A percentile compares a stretch with the other conserved stretches of the same genome.
Evolutionary conservation across 2,329 filamentous ascomycete genomes (phyloP).

Genomic region (Talaromyces sp.): DNA sequence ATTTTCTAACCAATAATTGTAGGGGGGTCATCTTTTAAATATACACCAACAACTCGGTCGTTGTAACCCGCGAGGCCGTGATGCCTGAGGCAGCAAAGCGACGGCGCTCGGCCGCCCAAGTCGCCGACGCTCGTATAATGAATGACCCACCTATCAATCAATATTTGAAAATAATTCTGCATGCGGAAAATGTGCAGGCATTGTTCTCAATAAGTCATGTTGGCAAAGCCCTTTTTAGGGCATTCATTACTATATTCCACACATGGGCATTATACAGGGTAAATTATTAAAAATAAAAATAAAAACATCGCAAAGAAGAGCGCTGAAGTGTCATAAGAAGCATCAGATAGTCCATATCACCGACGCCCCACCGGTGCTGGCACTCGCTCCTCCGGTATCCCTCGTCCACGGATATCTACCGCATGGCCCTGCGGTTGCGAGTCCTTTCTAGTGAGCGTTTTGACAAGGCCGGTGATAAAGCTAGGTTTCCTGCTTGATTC

Average conservation of each 20-base stretch:
- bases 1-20: too few relatives aligned
- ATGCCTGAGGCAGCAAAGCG: background rate
- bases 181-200: too few relatives aligned
- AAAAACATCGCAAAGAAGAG: too few relatives aligned
- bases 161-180: too few relatives aligned
- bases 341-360: background rate
- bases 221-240: too few relatives aligned
- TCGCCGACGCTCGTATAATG: background rate
- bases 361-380: constrained; percentile 21
- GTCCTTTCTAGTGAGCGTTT: background rate
- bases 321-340: too few relatives aligned
- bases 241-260: too few relatives aligned
- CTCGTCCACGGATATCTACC: constrained; percentile 3
- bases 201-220: too few relatives aligned
- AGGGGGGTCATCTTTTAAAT: background rate
- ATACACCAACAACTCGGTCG: background rate
- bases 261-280: background rate
- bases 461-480: background rate
- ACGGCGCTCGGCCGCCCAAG: background rate
- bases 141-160: too few relatives aligned
- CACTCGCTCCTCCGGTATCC: constrained; percentile 19
- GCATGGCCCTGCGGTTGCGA: background rate
- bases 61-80: background rate
- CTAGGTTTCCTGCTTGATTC: background rate
- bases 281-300: background rate